Evolutionary conservation across 73 alveolate species (phyloP), one percentile per base, ranked within the genome.

Genomic region (Paramecium pentaurelia): DNA sequence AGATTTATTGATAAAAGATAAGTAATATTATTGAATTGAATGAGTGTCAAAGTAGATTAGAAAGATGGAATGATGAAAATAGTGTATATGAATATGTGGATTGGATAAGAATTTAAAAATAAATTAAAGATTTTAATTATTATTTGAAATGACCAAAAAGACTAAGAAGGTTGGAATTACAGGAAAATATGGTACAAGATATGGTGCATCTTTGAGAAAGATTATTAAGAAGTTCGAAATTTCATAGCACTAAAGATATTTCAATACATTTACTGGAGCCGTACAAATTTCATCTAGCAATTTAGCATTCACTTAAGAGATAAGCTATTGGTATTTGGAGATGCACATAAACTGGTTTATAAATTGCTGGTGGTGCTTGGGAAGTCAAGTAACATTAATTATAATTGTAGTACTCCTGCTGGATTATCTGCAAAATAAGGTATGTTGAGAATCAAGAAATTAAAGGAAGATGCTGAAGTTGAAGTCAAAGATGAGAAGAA

Each of bases 101-200:
- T 54, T 54, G 70, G 32, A 18, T 54, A 25, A 18, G 3, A 54
- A 54, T 80, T 80, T 32, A 80, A 80, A 32, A 80, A 80, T 32
- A 80, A 80, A 45, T 42, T 80, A 80, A 80, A 80, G 91, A 80
- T 80, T 80, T 80, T 80, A 44, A 80, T 42, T 80, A 40, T 42
- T 80, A 32, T 80, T 45, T 32, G 58, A 80, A 45, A 80, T 80
- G 91, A 80, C 98, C 71, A 97, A 97, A 96, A 97, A 99, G 86
- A 97, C 99, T 80, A 95, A 96, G 98, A 97, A 97, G 94, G 99
- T 97, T 77, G 99, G 99, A 83, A 97, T 97, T 92, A 93, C 96
- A 64, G 99, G 99, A 71, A 97, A 97, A 95, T 97, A 97, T 96
- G 99, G 98, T 84, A 97, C 99, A 18, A 95, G 99, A 88, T 97